Base-by-base conservation (phyloP, 345 rosid species). In the Punica granatum region DNA sequence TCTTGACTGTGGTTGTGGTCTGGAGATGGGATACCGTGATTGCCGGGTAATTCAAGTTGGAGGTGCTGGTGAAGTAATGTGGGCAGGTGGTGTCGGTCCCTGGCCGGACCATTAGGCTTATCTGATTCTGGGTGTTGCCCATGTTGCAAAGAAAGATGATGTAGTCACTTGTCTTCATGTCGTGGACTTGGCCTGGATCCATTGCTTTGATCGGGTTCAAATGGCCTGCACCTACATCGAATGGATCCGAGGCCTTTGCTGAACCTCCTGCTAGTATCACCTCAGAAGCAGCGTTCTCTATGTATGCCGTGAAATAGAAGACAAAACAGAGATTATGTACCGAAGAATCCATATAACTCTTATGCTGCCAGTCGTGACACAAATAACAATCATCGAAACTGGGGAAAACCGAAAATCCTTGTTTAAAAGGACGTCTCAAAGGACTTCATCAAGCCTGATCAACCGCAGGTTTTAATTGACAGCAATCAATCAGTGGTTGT, bases 141-240 rank as follows among this genome's bases (percentile, higher is more conserved):
- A 77, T 71, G 79, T 80, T 85, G 76, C 97, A 82, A 30, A 90
- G 81, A 70, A 81, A 85, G 70, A 71, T 56, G n/a, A 86, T 66
- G 78, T 83, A 81, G 72, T 90, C 97, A 11, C 70, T 41, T 12
- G 84, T 49, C 68, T 64, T 80, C 66, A 80, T 77, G 79, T 81
- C 85, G 31, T 83, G 86, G 49, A 88, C 73, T 5, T 88, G 87
- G 4, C 97, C 92, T 4, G 92, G 95, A 36, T 90, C 88, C 70
- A 86, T 60, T 16, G 95, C 90, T 76, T 75, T 80, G 33, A 68
- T 7, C 9, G 90, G 92, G 76, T 85, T 73, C 56, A 90, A 67
- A 42, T 86, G 92, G 53, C 95, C 95, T 0, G 92, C 82, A 5
- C 92, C 92, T 7, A 81, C 19, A 65, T 86, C 92, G 30, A 88